A percentile compares a stretch with the other conserved stretches of the same genome.
phyloP scores from a whole-genome alignment of 441 rosid genomes.

The Bocquillonia castaneifolia region DNA sequence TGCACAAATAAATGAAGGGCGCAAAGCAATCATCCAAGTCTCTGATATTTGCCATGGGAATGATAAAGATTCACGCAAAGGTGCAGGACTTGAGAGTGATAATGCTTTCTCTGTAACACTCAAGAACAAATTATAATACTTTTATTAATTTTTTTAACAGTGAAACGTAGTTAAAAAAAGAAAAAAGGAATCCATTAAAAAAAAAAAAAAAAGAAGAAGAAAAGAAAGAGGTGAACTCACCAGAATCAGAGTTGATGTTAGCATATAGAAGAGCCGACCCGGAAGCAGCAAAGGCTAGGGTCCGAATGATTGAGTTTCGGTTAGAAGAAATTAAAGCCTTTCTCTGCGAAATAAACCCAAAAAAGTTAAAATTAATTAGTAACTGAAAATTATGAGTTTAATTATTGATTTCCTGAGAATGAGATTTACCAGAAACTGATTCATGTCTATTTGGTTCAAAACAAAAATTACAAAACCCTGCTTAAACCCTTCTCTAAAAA shows the following conservation, averaged over 20 bases:
- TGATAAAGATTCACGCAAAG: constrained; percentile 24
- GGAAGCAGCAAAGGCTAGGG: constrained; percentile 37
- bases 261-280: constrained; percentile 41
- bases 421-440: neutral
- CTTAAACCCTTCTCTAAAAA: too few relatives aligned
- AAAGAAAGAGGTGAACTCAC: constrained; percentile 27
- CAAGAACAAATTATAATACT: neutral
- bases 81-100: constrained; percentile 38
- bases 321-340: constrained; percentile 26
- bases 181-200: neutral
- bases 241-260: constrained; percentile 22
- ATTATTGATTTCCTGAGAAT: too few relatives aligned
- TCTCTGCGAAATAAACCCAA: constrained; percentile 29
- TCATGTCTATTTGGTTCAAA: neutral
- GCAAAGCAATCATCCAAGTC: constrained; percentile 5
- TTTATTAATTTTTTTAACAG: neutral
- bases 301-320: constrained; percentile 33
- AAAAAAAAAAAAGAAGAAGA: neutral
- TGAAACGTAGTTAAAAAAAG: neutral
- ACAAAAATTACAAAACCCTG: neutral
- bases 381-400: too few relatives aligned
- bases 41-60: constrained; percentile 27
- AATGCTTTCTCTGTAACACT: constrained; percentile 32
- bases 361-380: neutral
- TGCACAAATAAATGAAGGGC: constrained; percentile 26